A percentile compares a stretch with the other conserved stretches of the same genome.
These are phyloP conservation scores for Chaetothyriales sp. DNA, from an alignment of 2,329 filamentous ascomycete species.

Conservation along the genomic window DNA sequence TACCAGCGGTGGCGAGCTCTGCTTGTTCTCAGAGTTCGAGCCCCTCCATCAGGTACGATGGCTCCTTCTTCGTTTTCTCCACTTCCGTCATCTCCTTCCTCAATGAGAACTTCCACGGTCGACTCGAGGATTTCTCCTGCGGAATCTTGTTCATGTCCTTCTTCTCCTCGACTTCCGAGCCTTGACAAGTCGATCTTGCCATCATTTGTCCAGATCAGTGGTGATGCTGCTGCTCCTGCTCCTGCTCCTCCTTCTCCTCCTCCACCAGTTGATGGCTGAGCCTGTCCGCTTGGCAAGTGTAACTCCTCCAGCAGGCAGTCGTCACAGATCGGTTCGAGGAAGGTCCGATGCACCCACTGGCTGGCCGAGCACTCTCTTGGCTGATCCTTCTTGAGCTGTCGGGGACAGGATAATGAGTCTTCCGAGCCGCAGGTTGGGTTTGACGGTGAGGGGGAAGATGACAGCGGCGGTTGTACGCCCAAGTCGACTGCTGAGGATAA, in stretches of 20 bases:
- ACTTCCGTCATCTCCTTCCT: conserved; percentile 11
- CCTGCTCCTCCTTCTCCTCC: background rate
- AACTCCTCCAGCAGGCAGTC: conserved; percentile 12
- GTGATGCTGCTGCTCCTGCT: background rate
- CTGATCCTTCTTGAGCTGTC: conserved; percentile 2
- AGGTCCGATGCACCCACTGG: conserved; percentile 8
- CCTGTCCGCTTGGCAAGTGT: background rate
- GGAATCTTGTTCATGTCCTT: background rate
- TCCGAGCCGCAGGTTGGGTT: background rate
- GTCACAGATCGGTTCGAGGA: conserved; percentile 16
- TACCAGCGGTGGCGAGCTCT: background rate
- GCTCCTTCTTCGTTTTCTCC: background rate
- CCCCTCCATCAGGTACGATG: background rate
- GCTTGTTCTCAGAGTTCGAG: background rate
- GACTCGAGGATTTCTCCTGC: conserved; percentile 9
- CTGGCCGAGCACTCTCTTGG: conserved; percentile 9
- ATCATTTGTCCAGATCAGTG: conserved; percentile 14
- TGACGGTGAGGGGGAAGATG: background rate
- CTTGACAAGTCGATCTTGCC: conserved; percentile 13
- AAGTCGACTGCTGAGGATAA: background rate
- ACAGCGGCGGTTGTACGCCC: background rate
- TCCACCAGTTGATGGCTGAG: background rate
- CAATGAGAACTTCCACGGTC: conserved; percentile 9
- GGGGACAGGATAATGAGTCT: background rate
- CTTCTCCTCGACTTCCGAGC: background rate